Base-by-base conservation (phyloP, 768 basidiomycete species). In the Lactifluus piperatus region DNA sequence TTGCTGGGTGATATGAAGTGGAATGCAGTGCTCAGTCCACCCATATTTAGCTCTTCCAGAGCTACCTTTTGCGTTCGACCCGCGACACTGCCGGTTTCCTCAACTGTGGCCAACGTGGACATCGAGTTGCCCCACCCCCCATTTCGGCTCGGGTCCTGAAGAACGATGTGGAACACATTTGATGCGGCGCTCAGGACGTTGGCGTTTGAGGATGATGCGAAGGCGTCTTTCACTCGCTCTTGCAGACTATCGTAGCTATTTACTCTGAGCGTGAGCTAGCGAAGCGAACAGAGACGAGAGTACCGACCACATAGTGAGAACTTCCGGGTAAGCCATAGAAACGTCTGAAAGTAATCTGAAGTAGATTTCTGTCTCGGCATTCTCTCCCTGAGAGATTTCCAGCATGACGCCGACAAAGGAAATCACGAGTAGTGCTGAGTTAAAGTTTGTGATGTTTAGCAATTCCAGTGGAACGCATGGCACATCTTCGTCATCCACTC, bases 351-450 rank as follows among this genome's bases (percentile, higher is more conserved):
- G 76, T 32, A 95, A 69, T 48, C 78, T 77, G 70, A 87, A 94
- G 46, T 94, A 70, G 41, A 94, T 85, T 68, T 91, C 82, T 2
- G 85, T 85, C 72, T 97, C 94, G 1, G 78, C 75, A 63, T 91
- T 88, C 62, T 91, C 88, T 3, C 86, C 84, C 66, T 90, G 85
- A 1, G 88, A 84, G 7, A 81, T 86, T 45, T 75, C 74, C 14
- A 94, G 75, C 71, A 94, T 88, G 1, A 87, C 83, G 3, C 82
- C 82, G 39, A 85, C 75, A 66, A 94, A 87, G 1, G 91, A 86
- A 43, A 84, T 79, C 5, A 84, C 77, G 10, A 94, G 77, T 9
- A 95, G 74, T 1, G 91, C 91, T 5, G 79, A 80, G 14, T 76
- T 80, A 49, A 74, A 68, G 63, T 93, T 87, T 8, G 65, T 71